Percentiles rank a stretch among this genome's conserved stretches.
Evolutionary conservation across 129 eudicot genomes (phyloP).

Genomic region (Ambrosia artemisiifolia): DNA sequence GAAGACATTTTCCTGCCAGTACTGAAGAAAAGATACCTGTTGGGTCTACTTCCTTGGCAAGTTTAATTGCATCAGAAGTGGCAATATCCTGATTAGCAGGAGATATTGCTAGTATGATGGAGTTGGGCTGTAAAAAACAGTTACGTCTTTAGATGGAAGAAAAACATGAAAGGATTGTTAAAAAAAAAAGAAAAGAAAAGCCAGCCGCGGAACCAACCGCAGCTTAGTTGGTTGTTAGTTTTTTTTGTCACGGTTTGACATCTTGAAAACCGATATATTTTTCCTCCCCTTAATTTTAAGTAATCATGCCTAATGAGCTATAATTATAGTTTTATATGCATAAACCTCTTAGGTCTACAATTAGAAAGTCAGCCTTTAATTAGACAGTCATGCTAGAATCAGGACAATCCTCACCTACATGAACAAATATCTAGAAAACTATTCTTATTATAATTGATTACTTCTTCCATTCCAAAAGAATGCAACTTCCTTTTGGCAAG

Average conservation of each 20-base stretch:
- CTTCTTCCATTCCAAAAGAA: slow-evolving; percentile 7
- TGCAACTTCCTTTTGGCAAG: background rate
- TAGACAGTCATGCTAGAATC: background rate
- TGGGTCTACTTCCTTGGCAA: slow-evolving; percentile 69
- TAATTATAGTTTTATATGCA: background rate
- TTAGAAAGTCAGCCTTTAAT: background rate
- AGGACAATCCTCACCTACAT: background rate
- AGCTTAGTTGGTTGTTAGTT: background rate
- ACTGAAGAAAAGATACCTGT: slow-evolving; percentile 35
- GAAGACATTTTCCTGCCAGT: background rate
- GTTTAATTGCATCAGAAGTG: slow-evolving; percentile 68
- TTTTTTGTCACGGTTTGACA: background rate
- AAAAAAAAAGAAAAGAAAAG: background rate
- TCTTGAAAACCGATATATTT: background rate
- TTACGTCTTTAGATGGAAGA: background rate
- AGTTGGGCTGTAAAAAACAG: slow-evolving; percentile 51
- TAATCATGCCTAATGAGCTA: background rate
- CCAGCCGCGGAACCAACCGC: background rate
- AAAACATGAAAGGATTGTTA: background rate
- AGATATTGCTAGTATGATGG: slow-evolving; percentile 63
- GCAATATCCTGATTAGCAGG: slow-evolving; percentile 81
- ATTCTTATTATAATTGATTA: background rate
- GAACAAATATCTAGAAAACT: background rate
- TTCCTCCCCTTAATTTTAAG: background rate
- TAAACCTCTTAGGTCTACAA: background rate